Percentiles rank a stretch among this genome's conserved stretches.
phyloP scores from a whole-genome alignment of 2,329 filamentous ascomycete species.

The Pseudogymnoascus sp. region DNA sequence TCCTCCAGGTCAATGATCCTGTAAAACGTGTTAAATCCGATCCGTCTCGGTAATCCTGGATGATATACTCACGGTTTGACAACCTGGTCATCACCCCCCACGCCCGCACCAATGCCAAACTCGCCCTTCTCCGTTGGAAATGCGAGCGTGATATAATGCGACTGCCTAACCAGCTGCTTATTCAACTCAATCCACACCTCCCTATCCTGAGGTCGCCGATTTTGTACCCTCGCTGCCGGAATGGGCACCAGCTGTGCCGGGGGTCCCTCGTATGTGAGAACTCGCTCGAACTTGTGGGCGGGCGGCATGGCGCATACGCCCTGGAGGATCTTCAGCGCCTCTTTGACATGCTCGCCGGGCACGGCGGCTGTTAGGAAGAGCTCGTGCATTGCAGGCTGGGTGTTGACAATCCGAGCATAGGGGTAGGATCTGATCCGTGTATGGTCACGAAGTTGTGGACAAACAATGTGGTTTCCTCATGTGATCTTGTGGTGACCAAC shows the following conservation, averaged over 20 bases:
- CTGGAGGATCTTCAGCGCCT: slow-evolving; percentile 44
- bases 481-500: not conserved
- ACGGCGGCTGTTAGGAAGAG: slow-evolving; percentile 50
- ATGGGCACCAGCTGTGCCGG: slow-evolving; percentile 27
- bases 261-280: slow-evolving; percentile 45
- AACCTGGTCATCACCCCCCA: slow-evolving; percentile 16
- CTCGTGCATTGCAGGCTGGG: slow-evolving; percentile 42
- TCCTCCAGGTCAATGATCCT: slow-evolving; percentile 32
- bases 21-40: slow-evolving; percentile 9
- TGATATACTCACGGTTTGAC: not conserved
- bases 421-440: not conserved
- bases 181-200: slow-evolving; percentile 44
- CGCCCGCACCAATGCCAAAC: slow-evolving; percentile 32
- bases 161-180: slow-evolving; percentile 46
- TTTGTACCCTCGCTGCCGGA: slow-evolving; percentile 19
- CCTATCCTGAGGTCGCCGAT: slow-evolving; percentile 12
- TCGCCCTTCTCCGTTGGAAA: slow-evolving; percentile 46
- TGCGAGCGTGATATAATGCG: slow-evolving; percentile 47
- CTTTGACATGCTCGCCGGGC: slow-evolving; percentile 40
- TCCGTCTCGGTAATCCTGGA: slow-evolving; percentile 1
- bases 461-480: not conserved
- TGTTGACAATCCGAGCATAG: not conserved
- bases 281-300: slow-evolving; percentile 40
- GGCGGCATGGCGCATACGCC: slow-evolving; percentile 50
- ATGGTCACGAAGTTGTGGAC: not conserved